Percentiles rank a stretch among this genome's conserved stretches.
phyloP scores from a whole-genome alignment of 1,139 yeast genomes.

The Taphrina pruni region DNA sequence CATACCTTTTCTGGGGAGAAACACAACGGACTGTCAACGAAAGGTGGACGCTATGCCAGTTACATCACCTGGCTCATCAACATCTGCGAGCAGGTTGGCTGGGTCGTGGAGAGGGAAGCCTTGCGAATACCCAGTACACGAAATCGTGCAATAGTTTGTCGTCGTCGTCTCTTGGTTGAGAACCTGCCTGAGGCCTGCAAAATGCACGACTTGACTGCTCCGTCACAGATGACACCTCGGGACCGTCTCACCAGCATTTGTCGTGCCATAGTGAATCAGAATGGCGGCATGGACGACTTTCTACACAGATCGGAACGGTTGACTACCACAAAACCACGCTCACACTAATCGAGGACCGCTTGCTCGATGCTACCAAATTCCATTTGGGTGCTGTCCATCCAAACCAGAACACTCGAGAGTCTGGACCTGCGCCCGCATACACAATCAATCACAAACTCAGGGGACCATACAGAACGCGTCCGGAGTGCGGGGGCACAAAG shows the following conservation, averaged over 20 bases:
- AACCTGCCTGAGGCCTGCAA: neutral
- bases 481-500: too few species aligned
- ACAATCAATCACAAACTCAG: too few species aligned
- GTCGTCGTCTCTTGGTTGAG: constrained; percentile 45
- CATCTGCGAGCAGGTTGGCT: constrained; percentile 70
- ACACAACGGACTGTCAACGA: constrained; percentile 69
- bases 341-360: neutral
- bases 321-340: constrained; percentile 52
- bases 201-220: neutral
- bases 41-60: constrained; percentile 40
- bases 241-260: constrained; percentile 15
- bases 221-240: neutral
- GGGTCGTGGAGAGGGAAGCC: constrained; percentile 86
- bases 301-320: constrained; percentile 74
- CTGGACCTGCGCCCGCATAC: too few species aligned
- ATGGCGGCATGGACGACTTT: constrained; percentile 94
- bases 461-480: too few species aligned
- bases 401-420: too few species aligned
- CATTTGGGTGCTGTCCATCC: too few species aligned
- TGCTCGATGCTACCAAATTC: neutral
- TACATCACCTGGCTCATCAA: constrained; percentile 74
- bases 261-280: constrained; percentile 61
- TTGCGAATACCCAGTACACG: constrained; percentile 92
- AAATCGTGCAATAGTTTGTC: constrained; percentile 86
- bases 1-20: constrained; percentile 81